Base-by-base conservation (phyloP, 352 stramenopile genomes). In the Globisporangium emineosum region DNA sequence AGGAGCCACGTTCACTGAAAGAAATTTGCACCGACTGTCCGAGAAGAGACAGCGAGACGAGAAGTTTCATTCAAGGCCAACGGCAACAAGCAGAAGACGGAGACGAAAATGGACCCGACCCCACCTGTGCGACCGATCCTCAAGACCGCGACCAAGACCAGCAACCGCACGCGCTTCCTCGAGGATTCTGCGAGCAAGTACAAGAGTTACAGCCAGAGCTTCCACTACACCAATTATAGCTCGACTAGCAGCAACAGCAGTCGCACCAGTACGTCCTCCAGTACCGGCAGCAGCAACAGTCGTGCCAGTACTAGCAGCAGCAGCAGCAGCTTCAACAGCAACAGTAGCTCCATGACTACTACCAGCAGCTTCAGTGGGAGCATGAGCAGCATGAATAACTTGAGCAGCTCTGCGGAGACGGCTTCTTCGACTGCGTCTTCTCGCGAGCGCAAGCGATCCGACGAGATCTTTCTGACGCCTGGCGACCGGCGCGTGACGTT, bases 401-500 rank as follows among this genome's bases (percentile, higher is more conserved):
- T 40, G n/a, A 57, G 37, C 23, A 63, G 33, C 33, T 61, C 62
- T 7, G 33, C 21, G 6, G 63, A 68, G 30, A 23, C 57, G 63
- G 1, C 37, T 15, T 43, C 40, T n/a, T 69, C 69, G 7, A 45
- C 33, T 5, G 37, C 59, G 19, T 65, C 66, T 6, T 57, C 51
- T 29, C 54, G 54, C 9, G 60, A 73, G 33, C 60, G 63, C 45
- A 75, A 75, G 45, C 67, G 57, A 40, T 62, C 47, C 15, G 67
- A 72, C 42, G 64, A 70, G 47, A 69, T 69, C 40, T 68, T 86
- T n/a, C 43, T 67, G n/a, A 60, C 74, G 17, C 66, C 61, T 0
- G 69, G 65, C 12, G 65, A 62, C 40, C 78, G 84, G 29, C 80
- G 73, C 47, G 84, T 93, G 53, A 90, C 76, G 30, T 93, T 93